Evolutionary conservation across 768 basidiomycete genomes (phyloP).

Genomic region (Mrakia hoshinonis): DNA sequence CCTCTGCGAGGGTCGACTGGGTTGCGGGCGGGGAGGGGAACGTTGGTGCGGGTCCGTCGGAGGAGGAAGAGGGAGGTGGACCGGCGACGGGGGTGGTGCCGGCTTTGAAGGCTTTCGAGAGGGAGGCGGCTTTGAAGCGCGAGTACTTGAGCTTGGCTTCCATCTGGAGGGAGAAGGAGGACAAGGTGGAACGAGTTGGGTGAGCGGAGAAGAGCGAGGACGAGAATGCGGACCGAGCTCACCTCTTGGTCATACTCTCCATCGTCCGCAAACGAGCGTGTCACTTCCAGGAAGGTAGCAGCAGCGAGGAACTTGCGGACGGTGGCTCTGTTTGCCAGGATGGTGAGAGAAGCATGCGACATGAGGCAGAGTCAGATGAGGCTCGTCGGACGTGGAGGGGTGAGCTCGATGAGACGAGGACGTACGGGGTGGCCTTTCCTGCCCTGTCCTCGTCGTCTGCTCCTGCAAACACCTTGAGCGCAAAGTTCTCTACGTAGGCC

Average conservation of each 20-base stretch:
- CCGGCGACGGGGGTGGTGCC: conserved; percentile 43
- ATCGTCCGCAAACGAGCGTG: conserved; percentile 45
- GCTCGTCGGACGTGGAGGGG: neutral
- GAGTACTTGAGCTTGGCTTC: conserved; percentile 85
- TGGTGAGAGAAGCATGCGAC: neutral
- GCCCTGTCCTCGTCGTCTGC: conserved; percentile 87
- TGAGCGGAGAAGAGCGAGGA: neutral
- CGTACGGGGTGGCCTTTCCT: conserved; percentile 65
- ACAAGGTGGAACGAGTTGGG: neutral
- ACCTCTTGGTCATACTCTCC: conserved; percentile 41
- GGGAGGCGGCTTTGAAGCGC: conserved; percentile 96
- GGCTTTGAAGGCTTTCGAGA: conserved; percentile 89
- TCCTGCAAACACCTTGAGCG: conserved; percentile 70
- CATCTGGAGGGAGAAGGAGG: conserved; percentile 46
- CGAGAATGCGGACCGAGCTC: conserved; percentile 14
- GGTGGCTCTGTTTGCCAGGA: conserved; percentile 70
- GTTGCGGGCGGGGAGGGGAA: conserved; percentile 30
- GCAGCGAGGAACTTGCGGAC: conserved; percentile 93
- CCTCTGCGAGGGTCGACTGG: neutral
- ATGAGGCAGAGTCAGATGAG: conserved; percentile 7
- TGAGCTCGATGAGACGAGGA: conserved; percentile 5
- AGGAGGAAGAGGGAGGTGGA: conserved; percentile 28
- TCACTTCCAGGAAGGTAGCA: conserved; percentile 84
- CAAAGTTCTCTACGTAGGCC: conserved; percentile 93
- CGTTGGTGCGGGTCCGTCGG: conserved; percentile 15